Evolutionary conservation across 2,329 filamentous ascomycete genomes (phyloP).

Genomic region (Microdochium paspali): DNA sequence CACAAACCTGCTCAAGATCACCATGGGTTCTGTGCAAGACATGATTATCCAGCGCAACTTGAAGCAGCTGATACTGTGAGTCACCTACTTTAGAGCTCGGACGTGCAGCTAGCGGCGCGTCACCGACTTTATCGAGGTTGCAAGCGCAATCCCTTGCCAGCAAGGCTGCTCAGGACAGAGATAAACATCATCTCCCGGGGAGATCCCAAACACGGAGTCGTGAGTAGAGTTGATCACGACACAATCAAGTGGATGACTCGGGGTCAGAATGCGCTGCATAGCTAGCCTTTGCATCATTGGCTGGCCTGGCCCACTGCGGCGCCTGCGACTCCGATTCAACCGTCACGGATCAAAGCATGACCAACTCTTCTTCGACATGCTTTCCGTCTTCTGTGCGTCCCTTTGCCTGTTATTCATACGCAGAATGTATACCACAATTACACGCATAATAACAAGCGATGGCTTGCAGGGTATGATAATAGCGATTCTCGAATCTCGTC

Average conservation of each 20-base stretch:
- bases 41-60: slow-evolving; percentile 82
- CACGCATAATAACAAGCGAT: neutral
- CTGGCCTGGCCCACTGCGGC: neutral
- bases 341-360: neutral
- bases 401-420: neutral
- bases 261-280: neutral
- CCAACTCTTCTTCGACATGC: neutral
- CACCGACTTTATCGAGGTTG: slow-evolving; percentile 1
- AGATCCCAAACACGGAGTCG: neutral
- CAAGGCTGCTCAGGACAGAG: neutral
- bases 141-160: slow-evolving; percentile 3
- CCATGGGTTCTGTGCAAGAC: slow-evolving; percentile 78
- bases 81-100: slow-evolving; percentile 15
- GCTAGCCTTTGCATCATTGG: neutral
- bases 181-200: neutral
- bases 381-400: neutral
- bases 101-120: neutral
- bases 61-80: slow-evolving; percentile 65
- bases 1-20: slow-evolving; percentile 73
- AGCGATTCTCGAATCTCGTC: neutral
- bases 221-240: neutral
- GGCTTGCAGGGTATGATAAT: neutral
- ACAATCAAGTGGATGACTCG: neutral
- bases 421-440: neutral
- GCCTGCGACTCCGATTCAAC: neutral